Evolutionary conservation across 2,329 filamentous ascomycete species (phyloP), one percentile per base, ranked within the genome.

Genomic region (Cordyceps tenuipes): DNA sequence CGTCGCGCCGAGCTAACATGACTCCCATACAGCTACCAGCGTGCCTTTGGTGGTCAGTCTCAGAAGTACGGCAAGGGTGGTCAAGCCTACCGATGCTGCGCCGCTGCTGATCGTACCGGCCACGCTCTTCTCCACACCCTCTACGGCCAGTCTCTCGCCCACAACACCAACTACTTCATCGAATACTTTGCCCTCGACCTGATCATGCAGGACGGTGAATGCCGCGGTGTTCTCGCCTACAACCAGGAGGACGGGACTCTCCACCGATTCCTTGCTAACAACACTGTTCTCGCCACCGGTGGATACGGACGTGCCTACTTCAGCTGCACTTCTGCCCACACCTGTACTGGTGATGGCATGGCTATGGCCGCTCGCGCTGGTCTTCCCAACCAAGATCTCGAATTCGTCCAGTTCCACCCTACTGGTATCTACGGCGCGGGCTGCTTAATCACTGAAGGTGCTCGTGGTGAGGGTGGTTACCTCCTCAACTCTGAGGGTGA

Each of bases 111-210:
- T 75, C 85, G 93, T 82, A 97, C 94, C 64, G 94, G 94, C 65
- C 94, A 99, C 78, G 94, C 94, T 70, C 89, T 99, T 67, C 86
- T 99, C 57, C 94, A 99, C 83, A 99, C 94, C 29, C 89, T 99
- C 66, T 99, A 97, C 78, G 94, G 94, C 70, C 93, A 97, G 80
- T 97, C 92, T 58, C 85, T 97, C 63, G 84, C 90, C 72, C 91
- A 97, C 83, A 96, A 97, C 83, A 97, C 93, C 72, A 97, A 97
- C 82, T 99, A 97, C 84, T 97, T 99, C 79, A 97, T 99, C 75
- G 94, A 97, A 78, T 97, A 92, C 83, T 99, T 97, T 75, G 94
- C 92, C 69, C 84, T 96, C 67, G 94, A 97, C 73, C 80, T 97
- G 76, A 89, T 99, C 70, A 97, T 97, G 94, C 89, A 97, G 79